Conservation (phyloP, 805 yeast species). For the Candida nemodendra region DNA sequence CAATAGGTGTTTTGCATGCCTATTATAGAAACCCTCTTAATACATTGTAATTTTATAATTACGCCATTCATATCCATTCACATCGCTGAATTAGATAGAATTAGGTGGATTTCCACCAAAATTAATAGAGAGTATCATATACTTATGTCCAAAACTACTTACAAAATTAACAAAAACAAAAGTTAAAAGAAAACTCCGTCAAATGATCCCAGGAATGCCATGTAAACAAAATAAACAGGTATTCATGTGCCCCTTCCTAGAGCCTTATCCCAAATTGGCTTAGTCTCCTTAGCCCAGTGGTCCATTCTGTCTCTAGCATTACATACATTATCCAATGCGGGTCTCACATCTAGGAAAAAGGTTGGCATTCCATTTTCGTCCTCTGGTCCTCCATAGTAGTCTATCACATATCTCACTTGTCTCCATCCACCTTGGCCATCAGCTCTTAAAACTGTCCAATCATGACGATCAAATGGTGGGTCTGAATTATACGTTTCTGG, state of each 20-base stretch:
- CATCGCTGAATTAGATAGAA: no score
- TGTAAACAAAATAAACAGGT: no score
- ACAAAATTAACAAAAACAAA: no score
- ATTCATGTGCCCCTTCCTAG: conserved; percentile 47
- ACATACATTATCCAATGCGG: conserved; percentile 73
- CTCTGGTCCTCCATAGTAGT: conserved; percentile 94
- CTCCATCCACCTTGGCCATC: conserved; percentile 53
- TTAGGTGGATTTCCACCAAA: no score
- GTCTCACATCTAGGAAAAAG: conserved; percentile 90
- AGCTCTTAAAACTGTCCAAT: conserved; percentile 90
- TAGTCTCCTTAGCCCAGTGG: conserved; percentile 51
- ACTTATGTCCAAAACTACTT: no score
- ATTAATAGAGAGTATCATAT: no score
- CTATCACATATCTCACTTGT: conserved; percentile 87
- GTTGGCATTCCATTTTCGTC: conserved; percentile 84
- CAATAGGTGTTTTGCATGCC: background rate
- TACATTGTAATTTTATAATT: no score
- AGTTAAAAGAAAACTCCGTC: no score
- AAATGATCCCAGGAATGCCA: no score
- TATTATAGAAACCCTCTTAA: no score
- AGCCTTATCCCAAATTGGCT: conserved; percentile 68
- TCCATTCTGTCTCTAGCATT: conserved; percentile 67
- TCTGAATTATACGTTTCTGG: conserved; percentile 71
- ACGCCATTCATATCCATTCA: no score
- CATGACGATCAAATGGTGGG: conserved; percentile 97